Evolutionary conservation across 208 protist genomes (phyloP), one percentile per base, ranked within the genome.

Genomic region (Trypanosoma avium): DNA sequence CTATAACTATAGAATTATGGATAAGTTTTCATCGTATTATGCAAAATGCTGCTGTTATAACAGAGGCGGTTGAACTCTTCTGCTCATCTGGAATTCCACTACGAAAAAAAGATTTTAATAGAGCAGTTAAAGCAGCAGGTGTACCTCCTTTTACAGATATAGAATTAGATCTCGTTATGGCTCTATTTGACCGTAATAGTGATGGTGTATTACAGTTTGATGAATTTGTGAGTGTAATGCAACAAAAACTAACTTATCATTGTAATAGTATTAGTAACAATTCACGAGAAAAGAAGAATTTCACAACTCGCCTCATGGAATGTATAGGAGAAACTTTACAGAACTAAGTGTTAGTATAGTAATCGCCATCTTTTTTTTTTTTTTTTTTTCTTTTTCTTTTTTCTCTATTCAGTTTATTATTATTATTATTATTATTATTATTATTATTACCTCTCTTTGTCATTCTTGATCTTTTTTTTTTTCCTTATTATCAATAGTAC

Each of bases 141-240:
- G 30, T 90, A 61, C 60, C 64, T 13, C 47, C 73, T 17, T 63
- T 91, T 26, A 67, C 63, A 29, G 53, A 77, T 27, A 50, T 48
- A n/a, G 55, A 67, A 13, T 58, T 73, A 12, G 68, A 79, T 36
- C 61, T 95, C 12, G 55, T 95, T 32, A 92, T 93, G 64, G 73
- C 79, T 27, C 57, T 96, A 8, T 96, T 96, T 71, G 91, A 96
- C 68, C 80, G 80, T 40, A 83, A 96, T 56, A 69, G 73, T 27
- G 82, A 96, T 65, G 91, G 91, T 40, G 73, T 76, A 19, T 69
- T 96, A 65, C 79, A 92, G 49, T 86, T 92, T 19, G 86, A 93
- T 22, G 91, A 96, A 67, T 90, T 93, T 50, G 52, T 94, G 0
- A 84, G 61, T 48, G 75, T 96, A 26, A 91, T 95, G 84, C 58